Evolutionary conservation across 352 stramenopile genomes (phyloP), one percentile per base, ranked within the genome.

Genomic region (Phytophthora capsici): DNA sequence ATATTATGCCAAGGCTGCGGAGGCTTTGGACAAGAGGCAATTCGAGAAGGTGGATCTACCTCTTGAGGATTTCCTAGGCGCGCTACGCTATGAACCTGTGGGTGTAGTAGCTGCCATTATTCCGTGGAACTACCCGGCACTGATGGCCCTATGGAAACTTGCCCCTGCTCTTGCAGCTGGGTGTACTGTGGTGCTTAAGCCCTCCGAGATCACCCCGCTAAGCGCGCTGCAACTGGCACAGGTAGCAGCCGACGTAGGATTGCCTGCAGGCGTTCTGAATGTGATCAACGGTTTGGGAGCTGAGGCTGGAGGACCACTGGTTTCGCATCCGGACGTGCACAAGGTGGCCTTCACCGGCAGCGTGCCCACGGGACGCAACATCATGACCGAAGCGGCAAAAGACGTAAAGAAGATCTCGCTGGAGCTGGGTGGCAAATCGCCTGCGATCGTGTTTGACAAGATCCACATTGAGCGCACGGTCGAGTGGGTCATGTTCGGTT

Each of bases 171-270:
- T 99, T 22, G 86, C 91, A 10, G 92, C 91, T 1, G 97, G 97
- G 13, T 99, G 96, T 77, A 98, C 96, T 82, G 66, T 70, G 13
- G 66, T 74, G 30, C 60, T 74, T 12, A 74, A 74, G 19, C 66
- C 66, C 0, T 66, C 91, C 10, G 96, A 98, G 57, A 63, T 98
- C 20, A 99, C 97, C 16, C 97, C 97, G 51, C 60, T 98, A n/a
- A 87, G 73, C 7, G 85, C 84, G n/a, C 63, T 97, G 28, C 76
- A 90, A 36, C 61, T 98, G 17, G 89, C 71, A 0, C 68, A 82
- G 9, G 71, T 97, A 9, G 69, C 70, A 6, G 63, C 52, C 2
- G 86, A 96, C 2, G 86, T 81, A 1, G 89, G 80, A 0, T 56
- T 93, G 0, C 84, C 84, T 2, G 40, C 72, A 0, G 84, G 84